Evolutionary conservation across 108 stramenopile genomes (phyloP).

Genomic region (Aurantiochytrium sp.): DNA sequence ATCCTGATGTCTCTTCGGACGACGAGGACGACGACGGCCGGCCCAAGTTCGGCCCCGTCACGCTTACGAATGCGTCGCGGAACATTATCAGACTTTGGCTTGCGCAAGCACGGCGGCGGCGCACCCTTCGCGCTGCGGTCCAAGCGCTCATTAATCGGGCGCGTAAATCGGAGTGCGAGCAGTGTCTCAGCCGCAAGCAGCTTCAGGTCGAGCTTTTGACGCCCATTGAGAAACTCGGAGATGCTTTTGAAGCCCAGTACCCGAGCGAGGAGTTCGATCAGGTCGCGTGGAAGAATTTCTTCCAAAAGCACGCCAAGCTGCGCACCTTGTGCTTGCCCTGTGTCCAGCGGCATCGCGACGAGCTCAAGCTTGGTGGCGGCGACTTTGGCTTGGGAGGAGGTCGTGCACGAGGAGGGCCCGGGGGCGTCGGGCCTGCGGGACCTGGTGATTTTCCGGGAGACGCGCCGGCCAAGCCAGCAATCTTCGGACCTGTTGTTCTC

Average conservation of each 20-base stretch:
- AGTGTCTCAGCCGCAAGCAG: constrained; percentile 58
- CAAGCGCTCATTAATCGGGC: constrained; percentile 46
- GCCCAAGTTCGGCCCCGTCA: constrained; percentile 57
- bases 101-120: constrained; percentile 41
- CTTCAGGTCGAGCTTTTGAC: constrained; percentile 58
- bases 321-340: constrained; percentile 9
- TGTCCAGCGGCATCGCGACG: background rate
- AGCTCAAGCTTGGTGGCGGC: background rate
- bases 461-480: background rate
- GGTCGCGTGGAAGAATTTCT: constrained; percentile 29
- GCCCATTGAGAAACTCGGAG: constrained; percentile 54
- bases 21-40: constrained; percentile 47
- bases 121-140: constrained; percentile 43
- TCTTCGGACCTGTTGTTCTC: constrained; percentile 26
- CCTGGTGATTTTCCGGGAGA: background rate
- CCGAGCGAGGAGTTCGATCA: constrained; percentile 54
- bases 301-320: constrained; percentile 9
- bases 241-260: constrained; percentile 41
- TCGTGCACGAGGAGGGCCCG: background rate
- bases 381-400: background rate
- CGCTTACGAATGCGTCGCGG: constrained; percentile 49
- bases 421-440: background rate
- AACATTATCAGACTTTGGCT: constrained; percentile 61
- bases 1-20: constrained; percentile 59
- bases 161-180: constrained; percentile 59